These are phyloP conservation scores for Penicillium decumbens DNA, from an alignment of 2,329 filamentous ascomycete species.

Conservation along the genomic window DNA sequence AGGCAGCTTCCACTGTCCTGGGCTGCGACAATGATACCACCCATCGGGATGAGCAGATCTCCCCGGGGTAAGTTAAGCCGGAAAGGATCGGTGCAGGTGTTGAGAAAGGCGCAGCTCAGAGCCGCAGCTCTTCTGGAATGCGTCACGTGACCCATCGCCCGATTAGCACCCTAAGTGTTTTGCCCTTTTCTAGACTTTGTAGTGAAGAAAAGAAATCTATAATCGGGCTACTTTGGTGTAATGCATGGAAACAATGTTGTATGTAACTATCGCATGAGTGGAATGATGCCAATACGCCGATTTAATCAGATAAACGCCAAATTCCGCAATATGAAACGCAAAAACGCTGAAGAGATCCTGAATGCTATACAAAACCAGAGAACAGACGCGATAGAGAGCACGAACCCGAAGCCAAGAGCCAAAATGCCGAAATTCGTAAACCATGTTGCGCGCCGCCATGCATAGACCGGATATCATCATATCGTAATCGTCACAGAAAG, in stretches of 20 bases:
- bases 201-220: not conserved
- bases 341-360: slow-evolving; percentile 23
- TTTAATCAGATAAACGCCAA: slow-evolving; percentile 10
- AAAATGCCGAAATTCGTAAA: slow-evolving; percentile 28
- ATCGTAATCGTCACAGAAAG: slow-evolving; percentile 20
- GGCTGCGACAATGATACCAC: slow-evolving; percentile 30
- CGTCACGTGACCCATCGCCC: slow-evolving; percentile 19
- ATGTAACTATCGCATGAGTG: slow-evolving; percentile 9
- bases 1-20: slow-evolving; percentile 39
- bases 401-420: slow-evolving; percentile 26
- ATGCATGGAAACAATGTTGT: not conserved
- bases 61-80: slow-evolving; percentile 13
- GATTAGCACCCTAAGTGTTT: slow-evolving; percentile 5
- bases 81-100: slow-evolving; percentile 18
- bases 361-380: slow-evolving; percentile 27
- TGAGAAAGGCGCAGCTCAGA: slow-evolving; percentile 10
- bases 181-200: not conserved
- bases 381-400: slow-evolving; percentile 22
- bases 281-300: slow-evolving; percentile 14
- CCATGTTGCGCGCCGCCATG: slow-evolving; percentile 28
- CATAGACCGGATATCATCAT: slow-evolving; percentile 28
- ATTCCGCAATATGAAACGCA: slow-evolving; percentile 5
- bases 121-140: slow-evolving; percentile 16
- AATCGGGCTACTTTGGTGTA: not conserved
- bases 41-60: slow-evolving; percentile 31